Evolutionary conservation across 768 basidiomycete species (phyloP).

Genomic region (Fistulinella prunicolor): DNA sequence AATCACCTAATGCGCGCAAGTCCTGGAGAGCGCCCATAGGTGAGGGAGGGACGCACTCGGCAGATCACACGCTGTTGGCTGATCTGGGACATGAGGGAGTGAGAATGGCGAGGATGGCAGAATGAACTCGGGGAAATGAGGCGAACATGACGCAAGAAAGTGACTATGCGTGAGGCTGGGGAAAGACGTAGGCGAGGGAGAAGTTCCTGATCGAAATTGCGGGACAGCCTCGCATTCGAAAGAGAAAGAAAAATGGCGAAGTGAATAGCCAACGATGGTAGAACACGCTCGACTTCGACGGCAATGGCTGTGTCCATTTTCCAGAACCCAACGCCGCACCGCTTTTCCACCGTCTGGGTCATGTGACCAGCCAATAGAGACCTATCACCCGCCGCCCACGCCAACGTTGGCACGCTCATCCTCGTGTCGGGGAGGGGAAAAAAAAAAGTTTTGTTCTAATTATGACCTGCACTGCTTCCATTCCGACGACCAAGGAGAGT

Average conservation of each 20-base stretch:
- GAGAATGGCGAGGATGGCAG: conserved; percentile 5
- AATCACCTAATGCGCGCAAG: conserved; percentile 1
- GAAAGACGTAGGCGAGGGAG: neutral
- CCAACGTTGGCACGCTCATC: too few relatives aligned
- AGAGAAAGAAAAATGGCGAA: neutral
- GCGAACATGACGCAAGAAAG: neutral
- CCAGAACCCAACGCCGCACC: neutral
- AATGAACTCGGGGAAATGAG: neutral
- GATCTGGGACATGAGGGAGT: neutral
- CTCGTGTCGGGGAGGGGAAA: too few relatives aligned
- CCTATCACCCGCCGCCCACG: too few relatives aligned
- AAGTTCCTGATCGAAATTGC: conserved; percentile 9
- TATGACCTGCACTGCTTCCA: too few relatives aligned
- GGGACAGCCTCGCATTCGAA: conserved; percentile 9
- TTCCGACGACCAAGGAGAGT: too few relatives aligned
- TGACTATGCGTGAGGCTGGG: neutral
- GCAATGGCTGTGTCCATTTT: neutral
- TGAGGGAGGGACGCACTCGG: neutral
- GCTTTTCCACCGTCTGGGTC: too few relatives aligned
- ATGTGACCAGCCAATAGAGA: too few relatives aligned
- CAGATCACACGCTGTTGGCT: neutral
- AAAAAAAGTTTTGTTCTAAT: too few relatives aligned
- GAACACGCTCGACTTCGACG: too few relatives aligned
- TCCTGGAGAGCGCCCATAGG: conserved; percentile 10
- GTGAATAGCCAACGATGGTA: too few relatives aligned